Evolutionary conservation across 2,329 filamentous ascomycete genomes (phyloP).

Genomic region (Pyricularia sp.): DNA sequence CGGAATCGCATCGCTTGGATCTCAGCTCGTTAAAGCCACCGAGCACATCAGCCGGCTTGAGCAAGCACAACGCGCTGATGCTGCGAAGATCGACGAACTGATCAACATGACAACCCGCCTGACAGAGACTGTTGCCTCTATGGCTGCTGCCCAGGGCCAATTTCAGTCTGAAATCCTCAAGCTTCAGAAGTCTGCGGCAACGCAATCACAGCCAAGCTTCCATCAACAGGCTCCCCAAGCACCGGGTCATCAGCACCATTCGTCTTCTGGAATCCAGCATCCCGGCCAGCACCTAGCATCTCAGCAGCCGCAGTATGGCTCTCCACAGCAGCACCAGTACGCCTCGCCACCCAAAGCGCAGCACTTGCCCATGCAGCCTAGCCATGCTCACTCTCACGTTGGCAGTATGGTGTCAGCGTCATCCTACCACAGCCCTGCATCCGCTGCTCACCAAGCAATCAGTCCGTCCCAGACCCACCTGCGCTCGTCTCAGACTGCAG

Average conservation of each 20-base stretch:
- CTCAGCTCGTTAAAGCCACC: slow-evolving; percentile 52
- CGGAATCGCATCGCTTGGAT: slow-evolving; percentile 53
- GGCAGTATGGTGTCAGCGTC: slow-evolving; percentile 1
- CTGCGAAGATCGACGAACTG: slow-evolving; percentile 64
- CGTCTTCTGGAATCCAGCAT: slow-evolving; percentile 9
- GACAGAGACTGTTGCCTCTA: slow-evolving; percentile 57
- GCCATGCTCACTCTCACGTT: neutral
- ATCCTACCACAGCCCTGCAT: slow-evolving; percentile 4
- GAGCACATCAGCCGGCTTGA: slow-evolving; percentile 40
- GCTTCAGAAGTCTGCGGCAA: slow-evolving; percentile 25
- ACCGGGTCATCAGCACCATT: slow-evolving; percentile 12
- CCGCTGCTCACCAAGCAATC: slow-evolving; percentile 11
- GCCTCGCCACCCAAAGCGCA: slow-evolving; percentile 12
- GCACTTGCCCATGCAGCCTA: slow-evolving; percentile 12
- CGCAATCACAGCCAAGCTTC: slow-evolving; percentile 16
- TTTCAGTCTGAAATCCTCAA: slow-evolving; percentile 58
- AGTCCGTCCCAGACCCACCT: slow-evolving; percentile 15
- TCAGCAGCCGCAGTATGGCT: slow-evolving; percentile 5
- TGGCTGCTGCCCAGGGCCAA: slow-evolving; percentile 59
- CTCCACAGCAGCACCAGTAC: slow-evolving; percentile 11
- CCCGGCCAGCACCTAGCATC: slow-evolving; percentile 11
- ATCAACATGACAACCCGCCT: slow-evolving; percentile 56
- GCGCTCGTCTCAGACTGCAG: slow-evolving; percentile 17
- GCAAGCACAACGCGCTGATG: slow-evolving; percentile 41
- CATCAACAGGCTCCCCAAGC: neutral